Evolutionary conservation across 2,329 filamentous ascomycete genomes (phyloP), one percentile per base, ranked within the genome.

Genomic region (Aspergillus pseudoviridinutans): DNA sequence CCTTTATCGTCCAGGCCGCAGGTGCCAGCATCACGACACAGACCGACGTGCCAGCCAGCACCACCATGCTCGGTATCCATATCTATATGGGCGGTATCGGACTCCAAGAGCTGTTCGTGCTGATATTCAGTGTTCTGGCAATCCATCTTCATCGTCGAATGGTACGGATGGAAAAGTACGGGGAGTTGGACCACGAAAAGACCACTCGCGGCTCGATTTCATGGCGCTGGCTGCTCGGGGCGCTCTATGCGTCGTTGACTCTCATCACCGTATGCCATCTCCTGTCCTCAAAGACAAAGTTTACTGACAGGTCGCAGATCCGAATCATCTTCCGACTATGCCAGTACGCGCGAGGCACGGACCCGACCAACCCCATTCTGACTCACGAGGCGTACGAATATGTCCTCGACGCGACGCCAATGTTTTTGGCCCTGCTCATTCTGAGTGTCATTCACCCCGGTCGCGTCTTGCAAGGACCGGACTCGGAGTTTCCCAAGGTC

Each of bases 251-350:
- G 41, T 82, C 78, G 58, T 79, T 79, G 9, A 55, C 64, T 0
- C 71, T 86, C 49, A 80, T 87, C 57, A 70, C 80, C 6, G 68
- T 75, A 1, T 38, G 32, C 17, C 4, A 17, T 4, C 12, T 17
- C 32, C 32, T 14, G 32, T 5, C 5, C 5, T 3, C 14, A 7
- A 17, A 1, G 14, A 17, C 4, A 35, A 6, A 5, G 14, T 17
- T 17, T 17, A 38, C 14, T 38, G 32, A 38, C 32, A 3, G 5
- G 2, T 17, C 1, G 32, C 14, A 38, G 32, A 38, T 38, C 14
- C 79, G 84, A 24, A 86, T 83, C 55, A 76, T 86, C 55, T 87
- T 79, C 66, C 80, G 84, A 7, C 76, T 82, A 0, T 76, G 84
- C n/a, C 83, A 87, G 69, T 86, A 83, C 71, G 85, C 84, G 60